Evolutionary conservation across 2,329 filamentous ascomycete species (phyloP), one percentile per base, ranked within the genome.

Genomic region (Aschersonia sp.): DNA sequence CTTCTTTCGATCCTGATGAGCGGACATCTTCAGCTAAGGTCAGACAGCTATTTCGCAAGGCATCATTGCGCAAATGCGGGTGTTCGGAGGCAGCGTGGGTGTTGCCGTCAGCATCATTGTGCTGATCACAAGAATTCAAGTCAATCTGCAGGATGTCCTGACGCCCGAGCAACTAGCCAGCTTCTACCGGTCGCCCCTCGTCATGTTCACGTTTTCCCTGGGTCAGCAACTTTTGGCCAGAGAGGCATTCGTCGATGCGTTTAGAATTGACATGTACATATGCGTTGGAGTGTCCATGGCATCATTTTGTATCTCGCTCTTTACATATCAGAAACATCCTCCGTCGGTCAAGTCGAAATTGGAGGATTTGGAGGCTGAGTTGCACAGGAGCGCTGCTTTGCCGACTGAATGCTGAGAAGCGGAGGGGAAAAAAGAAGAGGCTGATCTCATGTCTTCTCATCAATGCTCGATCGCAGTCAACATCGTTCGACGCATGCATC

Each of bases 51-150:
- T 70, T 9, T 70, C 72, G 0, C 74, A 77, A 52, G 73, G 72
- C 1, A 68, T 77, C 39, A 55, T 76, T 8, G 69, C 73, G 0
- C 72, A 77, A 47, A 58, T 68, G 30, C 66, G 73, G 35, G 67
- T 77, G 14, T 60, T 76, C 1, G 73, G 74, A 4, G 73, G 74
- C 5, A 75, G 72, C 49, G 60, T 77, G 29, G 73, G 74, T 3
- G 74, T 77, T 46, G 70, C 74, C 3, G 64, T 68, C 2, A 76
- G 71, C 30, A 70, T 73, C 1, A 68, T 70, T n/a, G 63, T 76
- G 10, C 54, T 74, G 46, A 54, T 54, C 42, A 50, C 48, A n/a
- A 51, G 47, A 41, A 56, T 56, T 14, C 47, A 54, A 35, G 39
- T 44, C 32, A 46, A 45, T 4, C 45, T 56, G 8, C 46, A 50